phyloP scores from a whole-genome alignment of 345 rosid species.

The Pistacia vera region DNA sequence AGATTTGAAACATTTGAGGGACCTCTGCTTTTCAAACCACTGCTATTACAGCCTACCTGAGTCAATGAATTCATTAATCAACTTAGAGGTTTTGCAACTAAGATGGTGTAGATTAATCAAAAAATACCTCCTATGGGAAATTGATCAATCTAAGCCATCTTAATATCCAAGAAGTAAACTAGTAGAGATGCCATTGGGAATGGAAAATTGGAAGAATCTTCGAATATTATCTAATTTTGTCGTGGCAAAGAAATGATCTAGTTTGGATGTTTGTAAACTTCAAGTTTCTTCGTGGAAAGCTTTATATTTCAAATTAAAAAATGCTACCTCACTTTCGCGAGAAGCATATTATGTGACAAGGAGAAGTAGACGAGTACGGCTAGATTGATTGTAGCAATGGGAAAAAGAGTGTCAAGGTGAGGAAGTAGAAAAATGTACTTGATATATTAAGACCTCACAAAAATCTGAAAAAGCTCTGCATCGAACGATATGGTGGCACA shows the following conservation, averaged over 20 bases:
- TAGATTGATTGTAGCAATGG: too few species aligned
- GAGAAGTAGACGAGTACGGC: background rate
- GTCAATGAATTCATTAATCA: background rate
- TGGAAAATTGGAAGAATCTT: too few species aligned
- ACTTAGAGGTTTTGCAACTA: background rate
- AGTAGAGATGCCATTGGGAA: background rate
- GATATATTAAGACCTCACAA: too few species aligned
- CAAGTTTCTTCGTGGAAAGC: background rate
- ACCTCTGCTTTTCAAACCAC: background rate
- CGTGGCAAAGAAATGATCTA: background rate
- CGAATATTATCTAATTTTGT: too few species aligned
- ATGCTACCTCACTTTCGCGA: background rate
- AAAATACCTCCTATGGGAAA: background rate
- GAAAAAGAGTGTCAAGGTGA: background rate
- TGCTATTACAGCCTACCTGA: background rate
- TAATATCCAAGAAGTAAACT: background rate
- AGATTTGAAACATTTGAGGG: background rate
- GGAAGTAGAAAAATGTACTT: background rate
- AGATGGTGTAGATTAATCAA: background rate
- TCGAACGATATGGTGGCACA: too few species aligned
- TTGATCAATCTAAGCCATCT: conserved; percentile 7
- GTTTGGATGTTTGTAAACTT: background rate
- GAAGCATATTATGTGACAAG: background rate
- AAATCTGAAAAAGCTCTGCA: too few species aligned
- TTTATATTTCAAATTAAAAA: background rate